Evolutionary conservation across 306 rosid genomes (phyloP).

Genomic region (Medicago ruthenica): DNA sequence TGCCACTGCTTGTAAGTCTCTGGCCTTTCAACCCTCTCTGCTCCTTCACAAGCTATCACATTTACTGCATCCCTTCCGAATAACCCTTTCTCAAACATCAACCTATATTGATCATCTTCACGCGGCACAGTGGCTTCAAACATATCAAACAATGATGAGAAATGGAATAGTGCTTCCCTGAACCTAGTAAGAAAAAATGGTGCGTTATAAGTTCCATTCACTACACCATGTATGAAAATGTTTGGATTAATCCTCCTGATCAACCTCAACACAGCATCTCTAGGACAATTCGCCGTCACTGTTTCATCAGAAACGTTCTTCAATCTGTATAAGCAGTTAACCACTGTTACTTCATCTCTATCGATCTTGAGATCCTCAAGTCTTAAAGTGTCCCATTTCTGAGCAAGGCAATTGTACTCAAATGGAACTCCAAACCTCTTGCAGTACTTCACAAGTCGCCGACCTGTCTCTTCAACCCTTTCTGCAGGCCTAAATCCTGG

Average conservation of each 20-base stretch:
- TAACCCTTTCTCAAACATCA: constrained; percentile 64
- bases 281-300: constrained; percentile 55
- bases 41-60: constrained; percentile 83
- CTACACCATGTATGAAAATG: constrained; percentile 70
- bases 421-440: constrained; percentile 69
- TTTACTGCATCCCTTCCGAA: constrained; percentile 72
- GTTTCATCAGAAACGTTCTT: constrained; percentile 70
- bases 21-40: constrained; percentile 78
- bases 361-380: constrained; percentile 66
- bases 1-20: constrained; percentile 92
- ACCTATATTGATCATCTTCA: constrained; percentile 65
- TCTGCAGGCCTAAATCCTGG: constrained; percentile 81
- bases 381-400: constrained; percentile 70
- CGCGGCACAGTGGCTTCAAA: constrained; percentile 62
- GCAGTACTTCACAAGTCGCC: constrained; percentile 63
- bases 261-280: constrained; percentile 69
- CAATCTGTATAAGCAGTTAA: constrained; percentile 69
- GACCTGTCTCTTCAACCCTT: constrained; percentile 70
- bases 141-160: constrained; percentile 80
- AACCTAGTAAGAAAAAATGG: constrained; percentile 81
- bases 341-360: constrained; percentile 57
- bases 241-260: constrained; percentile 72
- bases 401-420: constrained; percentile 64
- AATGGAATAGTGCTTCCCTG: constrained; percentile 76
- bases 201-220: constrained; percentile 71